Percentiles rank a stretch among this genome's conserved stretches.
Conservation (phyloP, 352 stramenopile species). For the Pythium brassicae region DNA sequence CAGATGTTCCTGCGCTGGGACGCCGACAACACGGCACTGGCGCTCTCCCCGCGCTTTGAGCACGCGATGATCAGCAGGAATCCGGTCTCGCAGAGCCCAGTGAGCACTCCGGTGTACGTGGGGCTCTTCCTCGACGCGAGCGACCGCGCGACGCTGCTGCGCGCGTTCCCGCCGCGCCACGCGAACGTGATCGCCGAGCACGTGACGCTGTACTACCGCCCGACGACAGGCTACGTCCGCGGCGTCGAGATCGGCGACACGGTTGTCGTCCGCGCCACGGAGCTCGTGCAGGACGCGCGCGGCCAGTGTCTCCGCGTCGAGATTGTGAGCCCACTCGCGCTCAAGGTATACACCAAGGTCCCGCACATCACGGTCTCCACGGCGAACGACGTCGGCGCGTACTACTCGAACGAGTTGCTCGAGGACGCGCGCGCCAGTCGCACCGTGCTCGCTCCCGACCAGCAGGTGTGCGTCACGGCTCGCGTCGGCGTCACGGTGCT, state of each 20-base stretch:
- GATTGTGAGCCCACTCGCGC: slow-evolving; percentile 26
- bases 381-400: slow-evolving; percentile 30
- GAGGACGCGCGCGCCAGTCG: slow-evolving; percentile 15
- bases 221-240: slow-evolving; percentile 46
- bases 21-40: slow-evolving; percentile 25
- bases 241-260: slow-evolving; percentile 35
- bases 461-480: slow-evolving; percentile 17
- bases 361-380: slow-evolving; percentile 66
- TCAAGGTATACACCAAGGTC: slow-evolving; percentile 47
- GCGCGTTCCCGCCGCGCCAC: slow-evolving; percentile 21
- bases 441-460: slow-evolving; percentile 10
- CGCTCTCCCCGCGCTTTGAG: slow-evolving; percentile 46
- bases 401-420: slow-evolving; percentile 70
- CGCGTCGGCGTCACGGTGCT: slow-evolving; percentile 31
- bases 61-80: slow-evolving; percentile 36
- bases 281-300: slow-evolving; percentile 37
- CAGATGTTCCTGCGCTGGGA: slow-evolving; percentile 73
- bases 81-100: slow-evolving; percentile 37
- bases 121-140: slow-evolving; percentile 47
- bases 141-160: slow-evolving; percentile 29
- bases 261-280: slow-evolving; percentile 26
- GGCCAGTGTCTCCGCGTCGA: slow-evolving; percentile 52
- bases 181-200: slow-evolving; percentile 49
- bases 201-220: slow-evolving; percentile 61
- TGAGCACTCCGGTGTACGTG: slow-evolving; percentile 38